Evolutionary conservation across 2,329 filamentous ascomycete species (phyloP).

Genomic region (Chaetoscypha palmicola): DNA sequence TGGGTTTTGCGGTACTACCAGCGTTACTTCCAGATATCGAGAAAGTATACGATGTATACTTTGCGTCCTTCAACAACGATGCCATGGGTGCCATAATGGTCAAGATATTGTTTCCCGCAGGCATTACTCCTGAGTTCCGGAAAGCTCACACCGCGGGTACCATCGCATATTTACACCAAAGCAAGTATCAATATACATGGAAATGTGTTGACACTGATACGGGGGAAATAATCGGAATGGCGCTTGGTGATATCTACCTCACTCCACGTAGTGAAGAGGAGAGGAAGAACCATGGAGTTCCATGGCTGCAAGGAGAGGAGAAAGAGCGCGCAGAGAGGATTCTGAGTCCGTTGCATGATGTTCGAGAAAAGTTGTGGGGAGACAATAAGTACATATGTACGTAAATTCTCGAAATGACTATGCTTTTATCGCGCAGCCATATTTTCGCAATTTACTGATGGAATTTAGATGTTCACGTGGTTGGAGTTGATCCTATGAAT

Average conservation of each 20-base stretch:
- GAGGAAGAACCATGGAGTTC: background rate
- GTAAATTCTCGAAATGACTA: background rate
- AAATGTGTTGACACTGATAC: slow-evolving; percentile 1
- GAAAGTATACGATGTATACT: slow-evolving; percentile 1
- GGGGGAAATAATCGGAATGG: slow-evolving; percentile 2
- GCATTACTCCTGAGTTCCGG: slow-evolving; percentile 1
- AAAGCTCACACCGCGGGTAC: background rate
- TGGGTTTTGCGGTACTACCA: background rate
- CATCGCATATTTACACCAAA: background rate
- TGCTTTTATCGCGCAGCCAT: background rate
- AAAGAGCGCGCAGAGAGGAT: slow-evolving; percentile 2
- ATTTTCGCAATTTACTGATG: background rate
- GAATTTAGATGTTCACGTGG: background rate
- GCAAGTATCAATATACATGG: background rate
- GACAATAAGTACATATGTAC: background rate
- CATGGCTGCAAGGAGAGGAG: background rate
- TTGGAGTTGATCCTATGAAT: slow-evolving; percentile 2
- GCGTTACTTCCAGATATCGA: background rate
- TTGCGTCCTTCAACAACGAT: background rate
- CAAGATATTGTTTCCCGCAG: slow-evolving; percentile 1
- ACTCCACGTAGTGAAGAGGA: background rate
- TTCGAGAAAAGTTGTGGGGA: background rate
- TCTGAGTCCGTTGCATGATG: background rate
- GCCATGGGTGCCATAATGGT: slow-evolving; percentile 2
- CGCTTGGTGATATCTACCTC: background rate